Conservation (phyloP, 192 early-diverging fungal species). For the Mortierella hygrophila region DNA sequence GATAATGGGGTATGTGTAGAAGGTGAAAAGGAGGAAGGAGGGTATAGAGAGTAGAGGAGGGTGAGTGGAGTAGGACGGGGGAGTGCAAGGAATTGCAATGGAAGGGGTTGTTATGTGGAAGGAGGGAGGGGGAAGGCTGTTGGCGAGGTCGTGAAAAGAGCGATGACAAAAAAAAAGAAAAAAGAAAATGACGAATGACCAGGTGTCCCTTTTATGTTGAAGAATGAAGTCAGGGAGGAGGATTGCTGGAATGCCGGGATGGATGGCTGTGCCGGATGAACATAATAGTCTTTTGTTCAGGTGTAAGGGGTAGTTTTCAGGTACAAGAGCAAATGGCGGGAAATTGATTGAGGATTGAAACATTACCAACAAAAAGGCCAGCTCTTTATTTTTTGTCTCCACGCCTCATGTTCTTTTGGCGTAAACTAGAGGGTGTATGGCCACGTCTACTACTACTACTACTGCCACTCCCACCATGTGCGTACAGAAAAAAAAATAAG, state of each 20-base stretch:
- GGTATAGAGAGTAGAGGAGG: background rate
- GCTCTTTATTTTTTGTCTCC: conserved; percentile 1
- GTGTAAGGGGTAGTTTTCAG: no score
- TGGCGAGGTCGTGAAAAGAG: conserved; percentile 30
- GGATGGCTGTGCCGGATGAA: no score
- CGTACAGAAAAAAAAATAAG: background rate
- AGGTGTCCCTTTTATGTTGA: background rate
- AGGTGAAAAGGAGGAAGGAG: background rate
- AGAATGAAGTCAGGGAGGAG: no score
- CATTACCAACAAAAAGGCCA: background rate
- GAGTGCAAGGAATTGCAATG: conserved; percentile 40
- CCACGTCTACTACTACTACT: no score
- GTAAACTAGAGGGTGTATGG: background rate
- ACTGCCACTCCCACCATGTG: background rate
- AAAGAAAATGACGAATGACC: background rate
- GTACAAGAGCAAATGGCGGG: background rate
- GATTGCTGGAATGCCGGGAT: no score
- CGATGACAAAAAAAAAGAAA: conserved; percentile 28
- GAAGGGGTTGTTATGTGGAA: conserved; percentile 18
- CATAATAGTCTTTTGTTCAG: no score
- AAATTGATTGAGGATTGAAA: background rate
- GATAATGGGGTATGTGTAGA: background rate
- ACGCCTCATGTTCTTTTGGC: background rate
- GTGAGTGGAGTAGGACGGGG: background rate
- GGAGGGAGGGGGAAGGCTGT: conserved; percentile 38